Percentiles rank a stretch among this genome's conserved stretches.
phyloP scores from a whole-genome alignment of 148 eudicot species.

The Dysphania ambrosioides region DNA sequence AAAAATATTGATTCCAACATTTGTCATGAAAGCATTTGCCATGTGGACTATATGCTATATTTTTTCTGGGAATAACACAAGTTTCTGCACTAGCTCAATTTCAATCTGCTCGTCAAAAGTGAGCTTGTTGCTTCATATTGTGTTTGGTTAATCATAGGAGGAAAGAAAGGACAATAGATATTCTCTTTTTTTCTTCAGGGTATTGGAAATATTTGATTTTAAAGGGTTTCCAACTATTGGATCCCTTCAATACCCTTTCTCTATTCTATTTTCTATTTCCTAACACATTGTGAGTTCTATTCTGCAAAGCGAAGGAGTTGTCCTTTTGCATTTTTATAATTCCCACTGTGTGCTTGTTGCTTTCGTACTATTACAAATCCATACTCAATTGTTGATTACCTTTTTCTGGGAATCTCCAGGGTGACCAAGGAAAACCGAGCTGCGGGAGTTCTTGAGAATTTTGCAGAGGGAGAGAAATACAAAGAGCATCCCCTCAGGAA shows the following conservation, averaged over 20 bases:
- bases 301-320: neutral
- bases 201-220: neutral
- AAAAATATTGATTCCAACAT: neutral
- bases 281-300: neutral
- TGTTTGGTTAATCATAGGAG: no score
- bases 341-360: neutral
- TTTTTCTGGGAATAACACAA: neutral
- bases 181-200: no score
- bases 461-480: slow-evolving; percentile 68
- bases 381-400: neutral
- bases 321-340: no score
- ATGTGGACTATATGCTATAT: no score
- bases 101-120: neutral
- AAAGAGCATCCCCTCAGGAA: slow-evolving; percentile 56
- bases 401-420: slow-evolving; percentile 32
- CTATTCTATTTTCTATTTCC: neutral
- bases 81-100: neutral
- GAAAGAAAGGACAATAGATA: neutral
- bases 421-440: slow-evolving; percentile 79
- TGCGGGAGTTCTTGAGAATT: slow-evolving; percentile 75
- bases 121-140: neutral
- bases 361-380: no score
- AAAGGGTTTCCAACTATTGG: neutral
- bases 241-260: neutral
- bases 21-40: no score